Evolutionary conservation across 306 rosid genomes (phyloP).

Genomic region (Hippophae gyantsensis): DNA sequence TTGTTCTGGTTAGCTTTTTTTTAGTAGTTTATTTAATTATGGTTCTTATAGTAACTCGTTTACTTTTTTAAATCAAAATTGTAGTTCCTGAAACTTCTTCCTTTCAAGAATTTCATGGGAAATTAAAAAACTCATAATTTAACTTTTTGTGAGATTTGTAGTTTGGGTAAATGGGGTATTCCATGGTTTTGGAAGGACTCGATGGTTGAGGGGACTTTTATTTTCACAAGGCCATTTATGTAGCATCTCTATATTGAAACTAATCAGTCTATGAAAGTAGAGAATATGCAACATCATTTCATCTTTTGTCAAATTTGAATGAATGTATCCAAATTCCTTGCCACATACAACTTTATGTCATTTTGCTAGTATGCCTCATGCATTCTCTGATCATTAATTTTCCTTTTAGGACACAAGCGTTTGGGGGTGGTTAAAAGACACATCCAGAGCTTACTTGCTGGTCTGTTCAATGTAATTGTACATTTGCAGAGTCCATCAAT

Average conservation of each 20-base stretch:
- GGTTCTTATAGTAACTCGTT: background rate
- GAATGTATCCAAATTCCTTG: background rate
- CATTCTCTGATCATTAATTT: constrained; percentile 21
- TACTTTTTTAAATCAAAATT: background rate
- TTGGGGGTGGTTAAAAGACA: constrained; percentile 71
- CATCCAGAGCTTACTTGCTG: constrained; percentile 49
- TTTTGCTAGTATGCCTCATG: background rate
- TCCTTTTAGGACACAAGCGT: constrained; percentile 49
- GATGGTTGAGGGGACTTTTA: too few relatives aligned
- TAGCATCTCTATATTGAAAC: too few relatives aligned
- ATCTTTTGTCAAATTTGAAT: background rate
- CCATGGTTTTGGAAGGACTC: too few relatives aligned
- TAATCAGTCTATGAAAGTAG: too few relatives aligned
- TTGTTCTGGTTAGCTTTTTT: background rate
- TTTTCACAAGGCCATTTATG: too few relatives aligned
- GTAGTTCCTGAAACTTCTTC: background rate
- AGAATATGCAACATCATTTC: background rate
- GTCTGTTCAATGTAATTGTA: constrained; percentile 58
- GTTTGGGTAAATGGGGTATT: too few relatives aligned
- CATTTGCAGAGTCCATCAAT: constrained; percentile 62
- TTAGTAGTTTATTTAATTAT: background rate
- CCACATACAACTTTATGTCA: too few relatives aligned
- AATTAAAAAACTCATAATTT: background rate
- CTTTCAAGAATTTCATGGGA: background rate
- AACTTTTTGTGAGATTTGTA: too few relatives aligned